Evolutionary conservation across 1,284 basidiomycete species (phyloP).

Genomic region (Cutaneotrichosporon sp.): DNA sequence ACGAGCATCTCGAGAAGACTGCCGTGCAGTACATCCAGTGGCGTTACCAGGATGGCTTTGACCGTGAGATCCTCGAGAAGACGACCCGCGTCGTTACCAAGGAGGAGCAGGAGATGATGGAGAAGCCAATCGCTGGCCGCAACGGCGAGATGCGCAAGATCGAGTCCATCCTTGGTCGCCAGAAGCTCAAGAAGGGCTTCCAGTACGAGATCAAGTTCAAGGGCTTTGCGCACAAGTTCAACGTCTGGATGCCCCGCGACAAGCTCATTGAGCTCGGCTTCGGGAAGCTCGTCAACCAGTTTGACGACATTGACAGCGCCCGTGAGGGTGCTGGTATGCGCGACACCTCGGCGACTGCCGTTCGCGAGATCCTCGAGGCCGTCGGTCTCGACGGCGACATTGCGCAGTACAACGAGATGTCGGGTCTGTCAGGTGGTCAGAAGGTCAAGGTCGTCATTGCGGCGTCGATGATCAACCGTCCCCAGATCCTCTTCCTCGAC

Average conservation of each 20-base stretch:
- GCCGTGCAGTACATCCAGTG: conserved; percentile 96
- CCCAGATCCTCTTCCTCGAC: conserved; percentile 60
- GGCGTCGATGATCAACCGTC: conserved; percentile 86
- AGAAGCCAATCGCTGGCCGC: conserved; percentile 85
- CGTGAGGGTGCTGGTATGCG: conserved; percentile 86
- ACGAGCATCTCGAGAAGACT: conserved; percentile 90
- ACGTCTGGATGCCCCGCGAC: conserved; percentile 92
- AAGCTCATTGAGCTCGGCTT: conserved; percentile 86
- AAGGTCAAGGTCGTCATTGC: conserved; percentile 98
- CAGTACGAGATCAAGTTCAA: conserved; percentile 98
- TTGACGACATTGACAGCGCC: conserved; percentile 94
- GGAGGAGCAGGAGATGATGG: conserved; percentile 79
- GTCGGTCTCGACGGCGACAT: conserved; percentile 96
- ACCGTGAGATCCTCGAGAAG: conserved; percentile 93
- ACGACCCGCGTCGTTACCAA: conserved; percentile 83
- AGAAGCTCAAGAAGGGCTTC: conserved; percentile 94
- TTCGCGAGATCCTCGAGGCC: conserved; percentile 87
- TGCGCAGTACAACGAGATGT: conserved; percentile 94
- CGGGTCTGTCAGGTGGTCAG: conserved; percentile 86
- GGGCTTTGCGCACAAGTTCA: conserved; percentile 84
- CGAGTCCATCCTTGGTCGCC: conserved; percentile 83
- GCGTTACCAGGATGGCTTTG: conserved; percentile 98
- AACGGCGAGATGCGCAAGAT: conserved; percentile 89
- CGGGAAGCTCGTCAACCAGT: conserved; percentile 86
- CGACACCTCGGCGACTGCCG: conserved; percentile 74